Evolutionary conservation across 2,329 filamentous ascomycete species (phyloP).

Genomic region (Trichoderma citrinoviride): DNA sequence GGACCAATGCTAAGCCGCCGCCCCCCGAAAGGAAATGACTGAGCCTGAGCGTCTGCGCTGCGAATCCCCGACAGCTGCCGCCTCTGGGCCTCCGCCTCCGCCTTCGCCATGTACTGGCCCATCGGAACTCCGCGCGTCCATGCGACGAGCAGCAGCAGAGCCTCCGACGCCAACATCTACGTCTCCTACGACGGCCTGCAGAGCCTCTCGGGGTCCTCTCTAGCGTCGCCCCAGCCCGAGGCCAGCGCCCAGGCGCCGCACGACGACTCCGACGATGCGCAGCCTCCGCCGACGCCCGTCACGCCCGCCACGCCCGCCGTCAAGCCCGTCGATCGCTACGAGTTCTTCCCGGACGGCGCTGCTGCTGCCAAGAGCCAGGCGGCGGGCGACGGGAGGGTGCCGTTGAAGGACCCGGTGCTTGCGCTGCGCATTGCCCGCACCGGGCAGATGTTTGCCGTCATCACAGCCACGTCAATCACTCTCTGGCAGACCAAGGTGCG

Average conservation of each 20-base stretch:
- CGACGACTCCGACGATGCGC: constrained; percentile 39
- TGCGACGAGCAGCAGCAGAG: constrained; percentile 67
- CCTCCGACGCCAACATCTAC: constrained; percentile 48
- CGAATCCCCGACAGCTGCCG: constrained; percentile 27
- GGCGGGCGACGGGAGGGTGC: constrained; percentile 36
- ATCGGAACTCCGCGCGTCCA: constrained; percentile 81
- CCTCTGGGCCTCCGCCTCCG: constrained; percentile 27
- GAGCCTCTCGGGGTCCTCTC: constrained; percentile 34
- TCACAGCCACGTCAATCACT: constrained; percentile 81
- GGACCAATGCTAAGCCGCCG: background rate
- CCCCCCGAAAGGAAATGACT: constrained; percentile 12
- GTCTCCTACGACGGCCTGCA: constrained; percentile 61
- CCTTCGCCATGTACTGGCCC: constrained; percentile 79
- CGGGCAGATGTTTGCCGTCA: constrained; percentile 81
- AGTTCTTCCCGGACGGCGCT: constrained; percentile 28
- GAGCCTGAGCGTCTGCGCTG: constrained; percentile 10
- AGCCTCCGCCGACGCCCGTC: constrained; percentile 45
- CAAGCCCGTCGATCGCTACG: constrained; percentile 57
- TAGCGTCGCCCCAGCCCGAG: constrained; percentile 19
- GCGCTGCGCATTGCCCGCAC: constrained; percentile 74
- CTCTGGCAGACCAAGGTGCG: constrained; percentile 87
- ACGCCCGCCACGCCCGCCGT: constrained; percentile 59
- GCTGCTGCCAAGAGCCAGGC: constrained; percentile 9
- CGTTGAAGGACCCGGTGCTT: constrained; percentile 62
- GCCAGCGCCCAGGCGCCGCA: constrained; percentile 29